These are phyloP conservation scores for Metroxylon sagu DNA, from an alignment of 176 grass and related monocot species.

Conservation along the genomic window DNA sequence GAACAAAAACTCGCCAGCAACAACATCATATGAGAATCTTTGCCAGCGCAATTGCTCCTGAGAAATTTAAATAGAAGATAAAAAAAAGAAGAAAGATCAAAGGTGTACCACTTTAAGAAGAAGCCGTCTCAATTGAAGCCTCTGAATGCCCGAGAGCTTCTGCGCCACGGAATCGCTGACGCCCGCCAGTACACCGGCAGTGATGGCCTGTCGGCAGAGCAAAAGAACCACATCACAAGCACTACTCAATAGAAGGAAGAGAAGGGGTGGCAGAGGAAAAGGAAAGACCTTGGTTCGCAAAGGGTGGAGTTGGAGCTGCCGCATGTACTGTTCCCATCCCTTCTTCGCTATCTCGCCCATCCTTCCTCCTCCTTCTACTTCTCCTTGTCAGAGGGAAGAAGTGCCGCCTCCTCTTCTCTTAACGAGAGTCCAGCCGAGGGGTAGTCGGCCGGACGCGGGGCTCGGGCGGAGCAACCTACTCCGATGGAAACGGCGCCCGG, in stretches of 20 bases:
- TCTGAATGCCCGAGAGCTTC: slow-evolving; percentile 73
- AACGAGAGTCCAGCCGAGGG: too few relatives aligned
- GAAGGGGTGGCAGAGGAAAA: not conserved
- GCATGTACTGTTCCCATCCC: slow-evolving; percentile 74
- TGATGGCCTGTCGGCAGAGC: slow-evolving; percentile 48
- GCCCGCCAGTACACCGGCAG: slow-evolving; percentile 71
- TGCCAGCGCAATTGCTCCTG: not conserved
- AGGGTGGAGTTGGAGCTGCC: slow-evolving; percentile 77
- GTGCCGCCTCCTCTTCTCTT: too few relatives aligned
- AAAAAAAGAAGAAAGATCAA: not conserved
- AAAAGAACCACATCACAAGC: slow-evolving; percentile 1
- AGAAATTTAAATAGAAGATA: not conserved
- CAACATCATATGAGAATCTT: not conserved
- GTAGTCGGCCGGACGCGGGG: too few relatives aligned
- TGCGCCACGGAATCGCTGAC: slow-evolving; percentile 86
- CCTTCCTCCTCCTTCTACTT: not conserved
- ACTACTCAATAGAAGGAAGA: not conserved
- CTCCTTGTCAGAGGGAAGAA: not conserved
- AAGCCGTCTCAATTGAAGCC: slow-evolving; percentile 65
- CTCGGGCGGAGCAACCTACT: too few relatives aligned
- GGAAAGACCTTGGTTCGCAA: slow-evolving; percentile 68
- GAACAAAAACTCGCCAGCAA: too few relatives aligned
- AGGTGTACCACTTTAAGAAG: slow-evolving; percentile 75
- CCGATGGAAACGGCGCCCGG: too few relatives aligned
- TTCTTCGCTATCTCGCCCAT: slow-evolving; percentile 31